Evolutionary conservation across 257 asterid species (phyloP), one percentile per base, ranked within the genome.

Genomic region (Marsdenia floribunda): DNA sequence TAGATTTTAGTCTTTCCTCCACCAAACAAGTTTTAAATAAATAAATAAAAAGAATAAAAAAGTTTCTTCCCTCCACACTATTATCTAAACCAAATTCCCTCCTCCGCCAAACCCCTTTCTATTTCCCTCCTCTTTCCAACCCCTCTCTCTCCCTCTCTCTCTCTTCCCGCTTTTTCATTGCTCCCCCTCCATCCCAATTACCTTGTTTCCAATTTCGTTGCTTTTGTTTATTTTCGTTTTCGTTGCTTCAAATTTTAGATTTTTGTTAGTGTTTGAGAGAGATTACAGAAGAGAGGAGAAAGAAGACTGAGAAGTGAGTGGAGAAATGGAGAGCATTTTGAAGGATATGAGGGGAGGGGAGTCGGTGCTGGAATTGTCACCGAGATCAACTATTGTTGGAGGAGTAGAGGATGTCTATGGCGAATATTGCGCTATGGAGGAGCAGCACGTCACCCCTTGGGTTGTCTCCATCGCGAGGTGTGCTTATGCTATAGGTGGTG

Each of bases 381-480:
- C 96, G 2, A 82, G 92, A 80, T 80, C 87, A 57, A 87, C 94
- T 44, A 91, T 88, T 0, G 95, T 85, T 1, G 97, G 97, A 19
- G 98, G 98, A 67, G 98, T 93, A 3, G 95, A 87, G 61, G 97
- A 93, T 57, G 90, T 87, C 58, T 93, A 93, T 87, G 92, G 96
- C 38, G 96, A 93, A 75, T 97, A 93, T 84, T 86, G 88, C 57
- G 97, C 98, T 75, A 86, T 86, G 2, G 96, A 93, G 78, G 96
- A 91, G 71, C 93, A 89, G 54, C 91, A 90, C 33, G 84, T 88
- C 68, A 93, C 97, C 33, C 97, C 97, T 11, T 93, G 98, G 98
- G 80, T 86, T 69, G 42, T 75, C 73, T 88, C 93, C 44, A 87
- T 93, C 65, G 88, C 98, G 9, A 89, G 96, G 97, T 35, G 16